Evolutionary conservation across 1,139 yeast species (phyloP).

Genomic region (Casaregolazyma lundiana): DNA sequence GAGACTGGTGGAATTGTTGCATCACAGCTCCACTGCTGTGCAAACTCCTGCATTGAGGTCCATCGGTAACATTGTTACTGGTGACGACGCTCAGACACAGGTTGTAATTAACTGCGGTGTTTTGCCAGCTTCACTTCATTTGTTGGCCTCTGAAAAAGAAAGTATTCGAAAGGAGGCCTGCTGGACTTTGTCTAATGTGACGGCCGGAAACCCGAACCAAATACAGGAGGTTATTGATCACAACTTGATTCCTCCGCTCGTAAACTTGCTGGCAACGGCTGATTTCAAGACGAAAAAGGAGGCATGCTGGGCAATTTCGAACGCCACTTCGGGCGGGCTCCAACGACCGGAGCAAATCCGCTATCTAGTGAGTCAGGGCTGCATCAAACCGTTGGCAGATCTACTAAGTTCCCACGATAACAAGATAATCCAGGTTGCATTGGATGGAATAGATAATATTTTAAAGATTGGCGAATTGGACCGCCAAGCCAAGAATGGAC

Average conservation of each 20-base stretch:
- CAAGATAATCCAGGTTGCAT: conserved; percentile 88
- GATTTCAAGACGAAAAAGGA: conserved; percentile 96
- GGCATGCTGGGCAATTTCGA: conserved; percentile 99
- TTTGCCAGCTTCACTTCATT: conserved; percentile 73
- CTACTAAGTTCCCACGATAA: conserved; percentile 81
- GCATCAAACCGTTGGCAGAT: conserved; percentile 96
- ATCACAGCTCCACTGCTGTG: conserved; percentile 77
- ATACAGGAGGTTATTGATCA: conserved; percentile 95
- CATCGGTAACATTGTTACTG: conserved; percentile 96
- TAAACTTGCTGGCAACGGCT: conserved; percentile 72
- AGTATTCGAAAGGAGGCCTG: conserved; percentile 95
- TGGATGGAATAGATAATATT: conserved; percentile 92
- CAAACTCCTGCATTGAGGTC: conserved; percentile 98
- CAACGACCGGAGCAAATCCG: conserved; percentile 89
- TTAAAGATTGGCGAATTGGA: conserved; percentile 92
- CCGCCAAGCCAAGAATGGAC: conserved; percentile 66
- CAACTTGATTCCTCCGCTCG: conserved; percentile 87
- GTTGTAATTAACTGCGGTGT: conserved; percentile 92
- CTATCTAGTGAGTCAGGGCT: conserved; percentile 89
- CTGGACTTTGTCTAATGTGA: conserved; percentile 97
- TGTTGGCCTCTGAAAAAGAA: conserved; percentile 82
- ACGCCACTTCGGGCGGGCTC: conserved; percentile 94
- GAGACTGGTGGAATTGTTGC: conserved; percentile 83
- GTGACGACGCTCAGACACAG: conserved; percentile 93
- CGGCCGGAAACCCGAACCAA: conserved; percentile 95